These are phyloP conservation scores for Dactylellina cionopaga DNA, from an alignment of 2,329 filamentous ascomycete genomes.

Conservation along the genomic window DNA sequence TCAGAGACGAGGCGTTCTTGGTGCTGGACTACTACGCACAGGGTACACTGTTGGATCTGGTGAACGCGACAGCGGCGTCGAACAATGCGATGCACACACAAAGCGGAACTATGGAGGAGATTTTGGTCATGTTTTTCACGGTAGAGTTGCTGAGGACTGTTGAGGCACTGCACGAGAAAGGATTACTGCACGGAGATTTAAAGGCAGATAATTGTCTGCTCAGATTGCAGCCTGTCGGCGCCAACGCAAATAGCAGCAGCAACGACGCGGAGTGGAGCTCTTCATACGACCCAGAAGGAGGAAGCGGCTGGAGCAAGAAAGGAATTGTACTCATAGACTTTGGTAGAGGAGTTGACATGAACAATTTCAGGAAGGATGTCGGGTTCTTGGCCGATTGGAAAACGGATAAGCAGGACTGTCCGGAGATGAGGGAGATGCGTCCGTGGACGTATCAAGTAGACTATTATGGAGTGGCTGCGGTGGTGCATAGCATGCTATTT, in stretches of 20 bases:
- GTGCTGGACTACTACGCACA: conserved; percentile 87
- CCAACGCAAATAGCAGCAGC: conserved; percentile 58
- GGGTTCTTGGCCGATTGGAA: conserved; percentile 97
- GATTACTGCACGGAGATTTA: conserved; percentile 88
- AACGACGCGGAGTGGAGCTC: conserved; percentile 64
- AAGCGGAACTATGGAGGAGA: conserved; percentile 82
- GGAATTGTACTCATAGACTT: conserved; percentile 93
- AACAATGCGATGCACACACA: conserved; percentile 63
- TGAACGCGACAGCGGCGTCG: conserved; percentile 76
- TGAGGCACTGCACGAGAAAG: conserved; percentile 82
- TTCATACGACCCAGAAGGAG: conserved; percentile 78
- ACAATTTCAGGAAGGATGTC: conserved; percentile 77
- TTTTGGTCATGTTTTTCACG: conserved; percentile 92
- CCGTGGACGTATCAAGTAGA: conserved; percentile 99
- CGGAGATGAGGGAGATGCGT: conserved; percentile 91
- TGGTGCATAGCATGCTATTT: conserved; percentile 87
- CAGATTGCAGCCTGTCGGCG: conserved; percentile 72
- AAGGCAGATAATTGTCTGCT: conserved; percentile 96
- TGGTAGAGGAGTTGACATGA: conserved; percentile 93
- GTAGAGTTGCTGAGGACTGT: conserved; percentile 90
- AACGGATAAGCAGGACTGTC: conserved; percentile 81
- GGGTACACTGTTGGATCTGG: conserved; percentile 91
- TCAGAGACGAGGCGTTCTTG: conserved; percentile 87
- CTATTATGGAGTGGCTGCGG: conserved; percentile 90
- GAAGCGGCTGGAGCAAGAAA: conserved; percentile 79